Base-by-base conservation (phyloP, 768 basidiomycete genomes). In the Hygrocybe coccinea region DNA sequence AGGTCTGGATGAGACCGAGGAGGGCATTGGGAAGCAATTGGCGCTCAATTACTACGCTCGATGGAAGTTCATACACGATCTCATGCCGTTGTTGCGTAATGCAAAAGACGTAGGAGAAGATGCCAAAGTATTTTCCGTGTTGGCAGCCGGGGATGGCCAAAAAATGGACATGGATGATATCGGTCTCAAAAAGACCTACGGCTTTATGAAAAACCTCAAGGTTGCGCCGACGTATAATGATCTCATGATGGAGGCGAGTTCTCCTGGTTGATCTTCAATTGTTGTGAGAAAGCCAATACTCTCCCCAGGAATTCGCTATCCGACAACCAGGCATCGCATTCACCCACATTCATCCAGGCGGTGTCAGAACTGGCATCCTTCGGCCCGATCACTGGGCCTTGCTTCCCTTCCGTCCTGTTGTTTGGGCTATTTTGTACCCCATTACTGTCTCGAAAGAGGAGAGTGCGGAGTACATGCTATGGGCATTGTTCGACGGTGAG, bases 41-140 rank as follows among this genome's bases (percentile, higher is more conserved):
- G 75, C 74, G 33, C 54, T 80, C 52, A 74, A 79, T 52, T 81
- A 82, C 62, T 83, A 83, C 60, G 68, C 75, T 21, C 66, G 81
- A 37, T 80, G 75, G 78, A 74, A 72, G 56, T 80, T 82, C 60
- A 69, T 74, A 2, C 56, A 70, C n/a, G 78, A 79, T 21, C 65
- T 83, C 5, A 45, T 78, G 14, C 79, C 79, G 1, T 62, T 72
- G 0, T 58, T 84, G 38, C 65, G 66, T 54, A 73, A 66, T 22
- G 81, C 80, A 8, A 70, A 69, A 44, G 74, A 74, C 2, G 71
- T 64, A 0, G 78, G 76, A 4, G 77, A 82, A 56, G 76, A 80
- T 50, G 79, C 75, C 19, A 76, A 76, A 52, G 79, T 76, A 15
- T 63, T 83, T 64, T 75, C 75, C 2, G 70, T 83, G 0, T 59